Base-by-base conservation (phyloP, 768 basidiomycete species). In the Lactifluus pinguis region DNA sequence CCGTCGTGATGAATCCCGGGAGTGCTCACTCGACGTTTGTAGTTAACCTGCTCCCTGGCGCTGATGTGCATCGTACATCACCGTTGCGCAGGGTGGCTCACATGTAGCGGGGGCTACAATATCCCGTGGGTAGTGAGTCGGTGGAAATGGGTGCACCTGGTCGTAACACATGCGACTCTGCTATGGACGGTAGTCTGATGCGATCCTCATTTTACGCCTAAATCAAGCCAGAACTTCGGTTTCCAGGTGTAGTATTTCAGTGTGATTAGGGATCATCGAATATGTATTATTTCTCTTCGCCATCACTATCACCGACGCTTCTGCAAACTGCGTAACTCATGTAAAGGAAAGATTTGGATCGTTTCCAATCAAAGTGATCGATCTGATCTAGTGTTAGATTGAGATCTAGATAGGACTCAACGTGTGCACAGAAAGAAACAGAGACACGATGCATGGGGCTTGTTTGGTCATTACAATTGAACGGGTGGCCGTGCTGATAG, bases 211-310 rank as follows among this genome's bases (percentile, higher is more conserved):
- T 39, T 85, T 91, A 25, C 25, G 2, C 25, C 25, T 25, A 25
- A 25, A 25, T 25, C 25, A 25, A 25, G 25, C 25, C 25, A 25
- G 25, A 25, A 25, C 25, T 25, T 25, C 25, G 25, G 25, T 25
- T 25, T 25, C 25, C 25, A 25, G 25, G 25, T 25, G 72, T 75
- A 92, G 57, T 89, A 86, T 78, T 80, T 75, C 67, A 82, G 86
- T 55, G 89, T 88, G n/a, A 77, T 92, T 70, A 92, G 91, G 90
- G 89, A 92, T 68, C 92, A 92, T 72, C 78, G 89, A 71, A 87
- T 87, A 64, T 42, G 79, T 69, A 19, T 39, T 17, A 25, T 25
- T 25, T 25, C 25, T 25, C 25, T 25, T 25, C 25, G 25, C 25
- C 25, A 25, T 25, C 25, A 25, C 25, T 25, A 25, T 25, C 25